These are phyloP conservation scores for Hemileia vastatrix DNA, from an alignment of 1,284 basidiomycete species.

Conservation along the genomic window DNA sequence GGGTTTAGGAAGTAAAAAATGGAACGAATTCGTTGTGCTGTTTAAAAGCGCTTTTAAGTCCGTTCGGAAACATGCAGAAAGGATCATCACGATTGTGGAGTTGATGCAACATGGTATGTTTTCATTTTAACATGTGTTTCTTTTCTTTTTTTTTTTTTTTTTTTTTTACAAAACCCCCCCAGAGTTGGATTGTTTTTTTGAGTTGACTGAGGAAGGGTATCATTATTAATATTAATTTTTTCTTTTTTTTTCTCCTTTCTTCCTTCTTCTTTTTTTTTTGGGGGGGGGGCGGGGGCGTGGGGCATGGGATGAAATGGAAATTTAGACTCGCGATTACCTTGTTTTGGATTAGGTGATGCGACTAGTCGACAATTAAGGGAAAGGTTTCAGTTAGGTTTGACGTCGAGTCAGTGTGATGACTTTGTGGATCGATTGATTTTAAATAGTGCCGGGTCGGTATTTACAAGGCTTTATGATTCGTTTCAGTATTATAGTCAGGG, in stretches of 20 bases:
- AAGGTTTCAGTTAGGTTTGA: constrained; percentile 82
- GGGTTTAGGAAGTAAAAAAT: constrained; percentile 72
- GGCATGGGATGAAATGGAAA: too few species aligned
- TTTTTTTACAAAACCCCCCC: background rate
- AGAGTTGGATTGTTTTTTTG: too few species aligned
- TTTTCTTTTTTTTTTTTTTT: background rate
- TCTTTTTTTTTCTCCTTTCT: background rate
- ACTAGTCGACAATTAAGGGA: constrained; percentile 79
- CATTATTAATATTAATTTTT: background rate
- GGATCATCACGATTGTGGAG: constrained; percentile 90
- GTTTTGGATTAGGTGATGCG: constrained; percentile 82
- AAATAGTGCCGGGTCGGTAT: constrained; percentile 76
- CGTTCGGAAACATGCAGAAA: constrained; percentile 89
- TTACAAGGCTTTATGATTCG: constrained; percentile 74
- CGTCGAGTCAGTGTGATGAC: constrained; percentile 74
- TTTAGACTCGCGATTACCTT: constrained; percentile 79
- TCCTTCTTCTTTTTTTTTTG: too few species aligned
- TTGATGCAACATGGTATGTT: constrained; percentile 80
- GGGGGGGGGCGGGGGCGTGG: too few species aligned
- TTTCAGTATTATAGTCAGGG: constrained; percentile 22
- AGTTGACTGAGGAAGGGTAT: too few species aligned
- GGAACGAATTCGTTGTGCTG: constrained; percentile 70
- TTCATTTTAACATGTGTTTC: background rate
- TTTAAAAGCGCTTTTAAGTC: constrained; percentile 91
- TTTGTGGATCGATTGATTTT: constrained; percentile 80